These are phyloP conservation scores for Hymenoscyphus scutula DNA, from an alignment of 2,329 filamentous ascomycete species.

Conservation along the genomic window DNA sequence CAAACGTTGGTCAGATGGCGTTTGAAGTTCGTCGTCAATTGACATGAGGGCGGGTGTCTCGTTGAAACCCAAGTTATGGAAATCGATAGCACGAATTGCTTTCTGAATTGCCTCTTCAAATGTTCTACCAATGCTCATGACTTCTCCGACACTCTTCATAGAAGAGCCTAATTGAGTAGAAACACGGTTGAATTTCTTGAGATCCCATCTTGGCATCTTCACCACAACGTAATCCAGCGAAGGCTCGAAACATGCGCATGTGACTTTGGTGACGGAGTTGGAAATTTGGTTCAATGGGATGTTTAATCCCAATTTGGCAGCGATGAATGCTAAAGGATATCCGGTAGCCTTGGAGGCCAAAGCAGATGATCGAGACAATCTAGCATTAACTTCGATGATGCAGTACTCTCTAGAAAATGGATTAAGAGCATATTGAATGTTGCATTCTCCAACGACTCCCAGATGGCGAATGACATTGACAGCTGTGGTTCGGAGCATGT, in stretches of 20 bases:
- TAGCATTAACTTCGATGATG: conserved; percentile 98
- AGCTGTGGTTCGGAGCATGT: conserved; percentile 96
- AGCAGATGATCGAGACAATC: conserved; percentile 94
- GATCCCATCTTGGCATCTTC: conserved; percentile 97
- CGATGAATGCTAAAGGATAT: conserved; percentile 93
- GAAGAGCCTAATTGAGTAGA: conserved; percentile 94
- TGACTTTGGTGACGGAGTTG: conserved; percentile 93
- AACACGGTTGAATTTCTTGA: conserved; percentile 98
- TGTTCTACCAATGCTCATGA: conserved; percentile 95
- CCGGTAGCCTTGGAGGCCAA: conserved; percentile 97
- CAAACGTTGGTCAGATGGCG: conserved; percentile 92
- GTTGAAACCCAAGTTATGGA: conserved; percentile 92
- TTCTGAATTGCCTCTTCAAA: conserved; percentile 99
- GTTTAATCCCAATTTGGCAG: conserved; percentile 90
- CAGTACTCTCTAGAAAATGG: conserved; percentile 96
- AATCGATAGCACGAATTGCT: conserved; percentile 92
- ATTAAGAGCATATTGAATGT: conserved; percentile 95
- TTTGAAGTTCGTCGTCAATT: conserved; percentile 93
- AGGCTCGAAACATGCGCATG: conserved; percentile 96
- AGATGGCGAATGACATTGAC: conserved; percentile 98
- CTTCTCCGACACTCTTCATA: conserved; percentile 99
- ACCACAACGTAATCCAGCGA: conserved; percentile 97
- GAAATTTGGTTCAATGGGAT: conserved; percentile 96
- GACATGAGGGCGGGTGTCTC: conserved; percentile 91
- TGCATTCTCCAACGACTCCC: conserved; percentile 96